A percentile compares a stretch with the other conserved stretches of the same genome.
Conservation (phyloP, 345 rosid species). For the Trapa bicornis region DNA sequence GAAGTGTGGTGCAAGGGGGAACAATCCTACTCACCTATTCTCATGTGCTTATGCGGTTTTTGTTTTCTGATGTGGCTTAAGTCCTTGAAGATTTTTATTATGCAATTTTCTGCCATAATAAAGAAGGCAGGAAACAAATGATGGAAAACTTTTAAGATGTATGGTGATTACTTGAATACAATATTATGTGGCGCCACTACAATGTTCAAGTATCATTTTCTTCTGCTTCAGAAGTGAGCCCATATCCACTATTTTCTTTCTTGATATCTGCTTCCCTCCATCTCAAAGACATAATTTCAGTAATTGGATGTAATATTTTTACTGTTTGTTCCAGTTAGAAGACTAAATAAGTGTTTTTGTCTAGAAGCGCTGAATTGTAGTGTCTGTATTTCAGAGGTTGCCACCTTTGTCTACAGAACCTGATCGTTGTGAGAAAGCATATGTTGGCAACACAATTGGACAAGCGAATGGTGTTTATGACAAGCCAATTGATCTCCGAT, state of each 20-base stretch:
- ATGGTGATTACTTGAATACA: background rate
- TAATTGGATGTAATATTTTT: background rate
- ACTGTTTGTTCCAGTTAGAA: background rate
- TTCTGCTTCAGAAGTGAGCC: background rate
- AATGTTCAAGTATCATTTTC: background rate
- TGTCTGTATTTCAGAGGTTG: constrained; percentile 47
- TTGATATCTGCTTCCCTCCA: background rate
- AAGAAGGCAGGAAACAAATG: too few relatives aligned
- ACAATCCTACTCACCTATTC: background rate
- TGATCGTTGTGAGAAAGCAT: constrained; percentile 76
- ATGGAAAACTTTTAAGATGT: too few relatives aligned
- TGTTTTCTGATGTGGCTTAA: background rate
- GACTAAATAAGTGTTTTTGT: background rate
- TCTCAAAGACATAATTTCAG: background rate
- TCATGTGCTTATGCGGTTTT: background rate
- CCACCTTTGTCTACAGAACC: constrained; percentile 92
- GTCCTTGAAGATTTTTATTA: background rate
- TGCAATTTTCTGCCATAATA: background rate
- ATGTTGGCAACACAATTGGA: constrained; percentile 87
- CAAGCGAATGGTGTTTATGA: constrained; percentile 97
- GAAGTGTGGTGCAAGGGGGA: too few relatives aligned
- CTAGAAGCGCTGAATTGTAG: background rate
- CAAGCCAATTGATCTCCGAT: constrained; percentile 89
- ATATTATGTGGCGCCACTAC: background rate
- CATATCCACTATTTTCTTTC: background rate